These are phyloP conservation scores for Boletus huronensis DNA, from an alignment of 768 basidiomycete species.

Conservation along the genomic window DNA sequence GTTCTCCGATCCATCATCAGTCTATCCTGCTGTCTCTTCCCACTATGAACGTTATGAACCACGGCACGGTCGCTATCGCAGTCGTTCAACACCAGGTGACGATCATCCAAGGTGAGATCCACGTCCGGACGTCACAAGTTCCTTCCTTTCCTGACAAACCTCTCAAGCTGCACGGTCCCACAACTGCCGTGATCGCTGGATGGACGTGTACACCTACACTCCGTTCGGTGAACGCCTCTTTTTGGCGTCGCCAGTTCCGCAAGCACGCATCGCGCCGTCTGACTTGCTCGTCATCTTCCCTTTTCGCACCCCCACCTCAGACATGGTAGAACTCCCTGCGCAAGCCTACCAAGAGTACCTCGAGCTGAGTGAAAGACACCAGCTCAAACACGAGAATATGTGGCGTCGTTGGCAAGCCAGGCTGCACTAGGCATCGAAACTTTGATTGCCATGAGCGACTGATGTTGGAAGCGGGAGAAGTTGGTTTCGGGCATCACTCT, in stretches of 20 bases:
- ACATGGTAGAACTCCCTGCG: conserved; percentile 63
- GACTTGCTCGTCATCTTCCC: conserved; percentile 59
- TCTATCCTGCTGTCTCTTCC: conserved; percentile 4
- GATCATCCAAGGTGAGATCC: conserved; percentile 57
- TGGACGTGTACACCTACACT: conserved; percentile 63
- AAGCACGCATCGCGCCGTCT: conserved; percentile 56
- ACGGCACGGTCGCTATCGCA: conserved; percentile 65
- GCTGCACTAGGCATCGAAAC: conserved; percentile 9
- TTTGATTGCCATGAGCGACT: not conserved
- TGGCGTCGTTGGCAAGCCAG: conserved; percentile 49
- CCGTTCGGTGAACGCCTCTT: conserved; percentile 67
- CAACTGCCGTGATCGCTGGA: conserved; percentile 49
- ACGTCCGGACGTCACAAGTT: not conserved
- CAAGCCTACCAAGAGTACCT: conserved; percentile 57
- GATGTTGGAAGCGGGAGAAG: not conserved
- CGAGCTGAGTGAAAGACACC: conserved; percentile 49
- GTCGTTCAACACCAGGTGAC: conserved; percentile 65
- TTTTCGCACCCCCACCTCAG: conserved; percentile 35
- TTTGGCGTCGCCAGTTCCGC: conserved; percentile 55
- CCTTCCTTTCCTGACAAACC: not conserved
- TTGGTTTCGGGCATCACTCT: not conserved
- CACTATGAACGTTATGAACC: conserved; percentile 45
- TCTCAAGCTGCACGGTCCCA: conserved; percentile 54
- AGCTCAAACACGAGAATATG: conserved; percentile 54
- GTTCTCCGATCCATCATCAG: not conserved